Conservation (phyloP, 495 filamentous ascomycete species). For the Apiosordaria backusii region DNA sequence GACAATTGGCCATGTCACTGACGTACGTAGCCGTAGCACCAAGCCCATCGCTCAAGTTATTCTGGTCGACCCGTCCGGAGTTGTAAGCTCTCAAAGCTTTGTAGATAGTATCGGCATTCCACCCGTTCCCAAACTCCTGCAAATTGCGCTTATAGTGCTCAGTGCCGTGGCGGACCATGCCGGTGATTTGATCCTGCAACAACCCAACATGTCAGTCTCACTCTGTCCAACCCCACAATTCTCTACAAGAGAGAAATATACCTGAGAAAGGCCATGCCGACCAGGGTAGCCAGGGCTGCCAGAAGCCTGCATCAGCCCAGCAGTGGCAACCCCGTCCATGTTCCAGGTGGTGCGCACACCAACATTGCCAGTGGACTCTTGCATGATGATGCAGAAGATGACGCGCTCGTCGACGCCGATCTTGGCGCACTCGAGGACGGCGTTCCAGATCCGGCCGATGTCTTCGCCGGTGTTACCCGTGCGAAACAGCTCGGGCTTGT, state of each 20-base stretch:
- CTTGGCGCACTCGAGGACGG: constrained; percentile 32
- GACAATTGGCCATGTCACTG: constrained; percentile 38
- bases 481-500: constrained; percentile 33
- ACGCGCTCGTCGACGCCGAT: constrained; percentile 40
- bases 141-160: constrained; percentile 37
- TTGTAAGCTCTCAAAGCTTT: constrained; percentile 43
- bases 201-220: not conserved
- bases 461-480: constrained; percentile 35
- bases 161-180: constrained; percentile 38
- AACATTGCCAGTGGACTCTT: constrained; percentile 43
- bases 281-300: constrained; percentile 31
- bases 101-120: constrained; percentile 37
- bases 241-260: constrained; percentile 10
- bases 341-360: constrained; percentile 36
- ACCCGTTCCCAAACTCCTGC: constrained; percentile 30
- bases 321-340: constrained; percentile 32
- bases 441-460: constrained; percentile 35
- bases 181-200: constrained; percentile 33
- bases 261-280: constrained; percentile 35
- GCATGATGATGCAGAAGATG: constrained; percentile 45
- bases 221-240: not conserved
- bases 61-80: constrained; percentile 36
- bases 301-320: constrained; percentile 39
- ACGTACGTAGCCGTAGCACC: constrained; percentile 39
- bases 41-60: constrained; percentile 33